Conservation (phyloP, 2,329 filamentous ascomycete genomes). For the Domatiomyces globalis region DNA sequence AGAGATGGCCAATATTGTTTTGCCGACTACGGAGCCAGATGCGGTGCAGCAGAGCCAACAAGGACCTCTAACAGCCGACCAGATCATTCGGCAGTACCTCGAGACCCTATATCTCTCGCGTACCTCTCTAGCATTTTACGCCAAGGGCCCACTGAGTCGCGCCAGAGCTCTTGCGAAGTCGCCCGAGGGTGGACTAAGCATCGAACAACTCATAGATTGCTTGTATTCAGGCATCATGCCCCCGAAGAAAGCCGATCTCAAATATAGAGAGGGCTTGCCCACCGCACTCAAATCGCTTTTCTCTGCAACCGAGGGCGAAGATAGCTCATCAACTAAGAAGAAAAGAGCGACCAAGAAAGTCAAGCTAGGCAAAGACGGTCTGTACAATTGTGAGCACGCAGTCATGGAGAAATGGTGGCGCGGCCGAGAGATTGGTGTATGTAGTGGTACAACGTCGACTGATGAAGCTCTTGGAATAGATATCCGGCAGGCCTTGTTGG, state of each 20-base stretch:
- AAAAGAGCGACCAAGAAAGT: slow-evolving; percentile 23
- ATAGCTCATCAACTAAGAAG: slow-evolving; percentile 20
- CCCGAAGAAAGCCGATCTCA: slow-evolving; percentile 34
- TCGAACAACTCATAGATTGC: slow-evolving; percentile 23
- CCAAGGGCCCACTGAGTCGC: slow-evolving; percentile 36
- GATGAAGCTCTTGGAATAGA: slow-evolving; percentile 20
- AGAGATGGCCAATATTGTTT: slow-evolving; percentile 2
- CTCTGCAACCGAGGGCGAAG: slow-evolving; percentile 11
- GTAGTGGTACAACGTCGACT: background rate
- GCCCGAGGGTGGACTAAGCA: slow-evolving; percentile 15
- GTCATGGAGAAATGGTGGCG: slow-evolving; percentile 35
- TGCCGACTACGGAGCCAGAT: slow-evolving; percentile 1
- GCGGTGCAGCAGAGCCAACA: background rate
- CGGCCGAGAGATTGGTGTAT: slow-evolving; percentile 19
- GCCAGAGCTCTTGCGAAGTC: slow-evolving; percentile 29
- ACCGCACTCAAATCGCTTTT: slow-evolving; percentile 25
- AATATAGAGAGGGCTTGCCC: slow-evolving; percentile 33
- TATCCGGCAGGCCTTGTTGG: slow-evolving; percentile 28
- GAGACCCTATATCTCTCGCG: slow-evolving; percentile 20
- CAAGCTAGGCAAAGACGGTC: slow-evolving; percentile 33
- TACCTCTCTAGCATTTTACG: slow-evolving; percentile 38
- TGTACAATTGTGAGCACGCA: slow-evolving; percentile 32
- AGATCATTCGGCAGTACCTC: slow-evolving; percentile 15
- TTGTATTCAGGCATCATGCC: slow-evolving; percentile 31
- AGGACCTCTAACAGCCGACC: slow-evolving; percentile 6